Base-by-base conservation (phyloP, 2,329 filamentous ascomycete genomes). In the Aspergillus tubingensis region DNA sequence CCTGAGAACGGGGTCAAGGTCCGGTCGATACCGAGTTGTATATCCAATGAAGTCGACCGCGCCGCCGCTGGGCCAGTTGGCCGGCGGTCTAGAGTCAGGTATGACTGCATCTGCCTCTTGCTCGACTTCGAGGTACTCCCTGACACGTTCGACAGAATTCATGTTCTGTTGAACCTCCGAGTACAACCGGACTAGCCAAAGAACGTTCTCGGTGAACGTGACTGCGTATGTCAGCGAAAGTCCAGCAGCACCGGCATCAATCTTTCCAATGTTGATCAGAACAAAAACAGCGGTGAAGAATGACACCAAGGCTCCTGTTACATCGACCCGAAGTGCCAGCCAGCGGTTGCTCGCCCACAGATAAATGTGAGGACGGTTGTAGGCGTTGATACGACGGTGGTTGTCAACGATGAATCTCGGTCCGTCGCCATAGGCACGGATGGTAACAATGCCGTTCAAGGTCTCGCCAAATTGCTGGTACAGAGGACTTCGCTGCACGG, bases 391-490 rank as follows among this genome's bases (percentile, higher is more conserved):
- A 69, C 90, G 90, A 58, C 82, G 78, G 61, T 98, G 82, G 70
- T 98, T 99, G 72, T 99, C 94, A 19, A 92, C 86, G 66, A 97
- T 91, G 76, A 99, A 99, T 38, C 95, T 88, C 57, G 91, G 86
- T 75, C 97, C 92, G 68, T 97, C 94, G 38, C 94, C 92, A 70
- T 98, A 99, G 1, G 95, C 95, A 71, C 96, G 89, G 68, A 99
- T 99, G 0, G 95, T 99, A 3, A 94, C 96, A 76, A 99, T 95
- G 27, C 95, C 95, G 54, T 88, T 91, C 17, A 99, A 80, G 0
- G 96, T 98, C 80, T 99, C 95, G 64, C 95, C 94, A 67, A 99
- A 99, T 68, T 98, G 95, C 76, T 99, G 95, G 79, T 97, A 99
- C 6, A 99, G 81, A 1, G 95, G 95, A 75, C 93, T 98, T 72